Conservation (phyloP, 1,284 basidiomycete species). For the Ceratorhiza oryzae-sativae region DNA sequence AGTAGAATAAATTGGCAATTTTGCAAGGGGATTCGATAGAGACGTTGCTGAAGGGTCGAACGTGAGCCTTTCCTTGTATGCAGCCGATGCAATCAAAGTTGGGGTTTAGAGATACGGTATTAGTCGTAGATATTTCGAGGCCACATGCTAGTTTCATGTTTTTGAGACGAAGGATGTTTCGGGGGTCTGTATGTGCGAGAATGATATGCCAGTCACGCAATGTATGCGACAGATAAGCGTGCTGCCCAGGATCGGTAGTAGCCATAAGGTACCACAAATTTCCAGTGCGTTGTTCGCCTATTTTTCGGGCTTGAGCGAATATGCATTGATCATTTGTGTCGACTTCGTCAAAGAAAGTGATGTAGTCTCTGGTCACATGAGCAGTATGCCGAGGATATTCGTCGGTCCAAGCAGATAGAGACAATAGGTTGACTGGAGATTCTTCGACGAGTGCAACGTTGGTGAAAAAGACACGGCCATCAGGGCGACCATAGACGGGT, state of each 20-base stretch:
- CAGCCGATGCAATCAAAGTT: slow-evolving; percentile 10
- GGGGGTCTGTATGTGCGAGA: slow-evolving; percentile 15
- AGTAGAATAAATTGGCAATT: slow-evolving; percentile 13
- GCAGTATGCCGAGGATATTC: neutral
- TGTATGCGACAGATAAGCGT: neutral
- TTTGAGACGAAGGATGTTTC: neutral
- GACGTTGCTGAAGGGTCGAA: neutral
- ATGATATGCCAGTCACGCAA: slow-evolving; percentile 23
- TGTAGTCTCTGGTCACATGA: neutral
- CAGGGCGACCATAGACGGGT: neutral
- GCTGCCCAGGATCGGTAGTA: neutral
- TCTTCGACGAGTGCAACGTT: slow-evolving; percentile 7
- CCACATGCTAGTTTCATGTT: neutral
- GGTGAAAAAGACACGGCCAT: neutral
- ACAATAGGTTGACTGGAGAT: slow-evolving; percentile 14
- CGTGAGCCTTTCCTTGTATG: neutral
- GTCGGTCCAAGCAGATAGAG: slow-evolving; percentile 17
- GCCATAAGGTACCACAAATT: slow-evolving; percentile 14
- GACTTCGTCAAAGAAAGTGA: neutral
- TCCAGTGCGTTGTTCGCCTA: neutral
- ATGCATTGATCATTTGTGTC: too few relatives aligned
- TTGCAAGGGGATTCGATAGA: neutral
- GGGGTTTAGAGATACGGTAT: neutral
- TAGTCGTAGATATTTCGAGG: neutral
- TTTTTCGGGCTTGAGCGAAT: neutral